A percentile compares a stretch with the other conserved stretches of the same genome.
phyloP scores from a whole-genome alignment of 768 basidiomycete genomes.

The Rhodocollybia butyracea region DNA sequence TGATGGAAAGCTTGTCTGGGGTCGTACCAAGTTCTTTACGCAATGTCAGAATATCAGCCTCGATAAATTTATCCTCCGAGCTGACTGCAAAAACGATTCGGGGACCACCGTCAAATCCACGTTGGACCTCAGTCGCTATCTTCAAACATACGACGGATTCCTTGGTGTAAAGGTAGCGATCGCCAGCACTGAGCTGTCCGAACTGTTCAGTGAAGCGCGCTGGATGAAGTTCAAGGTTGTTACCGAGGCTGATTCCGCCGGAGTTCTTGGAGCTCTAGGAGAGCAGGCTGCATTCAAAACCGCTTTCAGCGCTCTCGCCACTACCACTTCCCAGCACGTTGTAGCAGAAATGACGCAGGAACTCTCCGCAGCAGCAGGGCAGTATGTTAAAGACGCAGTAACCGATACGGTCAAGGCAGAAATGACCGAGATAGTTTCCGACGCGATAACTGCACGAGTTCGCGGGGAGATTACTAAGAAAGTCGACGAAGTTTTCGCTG shows the following conservation, averaged over 20 bases:
- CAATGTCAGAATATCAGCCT: background rate
- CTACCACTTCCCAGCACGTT: background rate
- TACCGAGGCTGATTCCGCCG: background rate
- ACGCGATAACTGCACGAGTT: background rate
- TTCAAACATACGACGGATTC: background rate
- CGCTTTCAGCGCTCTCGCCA: background rate
- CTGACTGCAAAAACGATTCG: background rate
- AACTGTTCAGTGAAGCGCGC: background rate
- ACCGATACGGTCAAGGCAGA: background rate
- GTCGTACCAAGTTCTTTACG: background rate
- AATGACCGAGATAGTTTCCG: background rate
- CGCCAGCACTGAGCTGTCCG: background rate
- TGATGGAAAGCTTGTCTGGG: slow-evolving; percentile 3
- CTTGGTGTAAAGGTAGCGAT: background rate
- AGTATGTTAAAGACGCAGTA: background rate
- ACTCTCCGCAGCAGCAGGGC: background rate
- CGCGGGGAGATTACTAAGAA: background rate
- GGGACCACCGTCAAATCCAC: background rate
- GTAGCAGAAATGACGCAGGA: slow-evolving; percentile 1
- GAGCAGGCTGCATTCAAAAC: background rate
- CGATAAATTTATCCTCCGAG: background rate
- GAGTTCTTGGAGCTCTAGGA: background rate
- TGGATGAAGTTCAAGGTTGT: slow-evolving; percentile 9
- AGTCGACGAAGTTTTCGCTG: background rate
- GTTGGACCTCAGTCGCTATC: slow-evolving; percentile 2